These are phyloP conservation scores for Nannochloropsis salina DNA, from an alignment of 108 stramenopile genomes.

Conservation along the genomic window DNA sequence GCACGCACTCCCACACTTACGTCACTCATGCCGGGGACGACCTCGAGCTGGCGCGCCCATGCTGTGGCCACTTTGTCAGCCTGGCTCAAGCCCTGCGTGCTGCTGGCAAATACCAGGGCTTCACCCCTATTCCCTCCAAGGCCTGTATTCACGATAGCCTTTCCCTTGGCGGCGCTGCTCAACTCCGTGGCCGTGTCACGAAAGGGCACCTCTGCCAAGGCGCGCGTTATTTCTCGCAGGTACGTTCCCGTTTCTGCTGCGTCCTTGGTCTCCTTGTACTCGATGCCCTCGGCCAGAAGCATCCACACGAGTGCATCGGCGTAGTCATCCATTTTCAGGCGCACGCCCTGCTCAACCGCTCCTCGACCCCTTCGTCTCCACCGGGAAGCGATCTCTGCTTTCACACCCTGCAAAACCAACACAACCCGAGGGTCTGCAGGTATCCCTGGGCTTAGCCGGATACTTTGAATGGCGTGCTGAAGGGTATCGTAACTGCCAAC, in stretches of 20 bases:
- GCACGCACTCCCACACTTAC: background rate
- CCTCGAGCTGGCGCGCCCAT: slow-evolving; percentile 11
- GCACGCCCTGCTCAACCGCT: background rate
- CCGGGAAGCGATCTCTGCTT: slow-evolving; percentile 11
- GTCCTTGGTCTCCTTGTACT: background rate
- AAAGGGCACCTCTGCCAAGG: background rate
- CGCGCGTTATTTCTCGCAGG: background rate
- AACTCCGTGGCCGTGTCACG: background rate
- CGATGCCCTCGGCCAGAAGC: background rate
- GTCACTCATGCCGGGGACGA: background rate
- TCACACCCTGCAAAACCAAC: background rate
- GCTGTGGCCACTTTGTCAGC: background rate
- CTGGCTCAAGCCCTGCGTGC: background rate
- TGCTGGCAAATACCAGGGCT: background rate
- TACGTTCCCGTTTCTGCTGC: background rate
- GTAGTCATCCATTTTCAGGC: background rate
- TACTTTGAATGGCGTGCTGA: background rate
- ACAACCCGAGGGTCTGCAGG: background rate
- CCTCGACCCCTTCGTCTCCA: background rate
- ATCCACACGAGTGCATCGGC: background rate
- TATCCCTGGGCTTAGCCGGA: slow-evolving; percentile 4
- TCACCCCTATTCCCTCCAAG: background rate
- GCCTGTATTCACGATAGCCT: background rate
- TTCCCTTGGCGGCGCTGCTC: background rate
- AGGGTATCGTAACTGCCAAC: background rate